Evolutionary conservation across 2,329 filamentous ascomycete genomes (phyloP).

Genomic region (Colletotrichum spinosum): DNA sequence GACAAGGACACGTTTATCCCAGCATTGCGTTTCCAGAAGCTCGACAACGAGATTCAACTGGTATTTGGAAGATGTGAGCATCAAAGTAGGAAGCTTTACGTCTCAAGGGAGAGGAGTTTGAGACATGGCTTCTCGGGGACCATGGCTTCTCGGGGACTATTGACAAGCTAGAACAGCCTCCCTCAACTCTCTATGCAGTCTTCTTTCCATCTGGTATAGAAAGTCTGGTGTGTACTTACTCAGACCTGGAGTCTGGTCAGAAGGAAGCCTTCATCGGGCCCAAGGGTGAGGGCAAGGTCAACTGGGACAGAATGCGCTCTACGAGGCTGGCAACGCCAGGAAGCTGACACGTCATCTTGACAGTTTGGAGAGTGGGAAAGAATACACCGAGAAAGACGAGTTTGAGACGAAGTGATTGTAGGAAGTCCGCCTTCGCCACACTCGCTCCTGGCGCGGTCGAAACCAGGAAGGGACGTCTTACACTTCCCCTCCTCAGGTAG

Average conservation of each 20-base stretch:
- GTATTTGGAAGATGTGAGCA: constrained; percentile 10
- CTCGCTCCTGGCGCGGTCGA: no score
- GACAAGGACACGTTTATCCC: constrained; percentile 61
- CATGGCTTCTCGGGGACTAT: background rate
- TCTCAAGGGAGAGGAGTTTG: constrained; percentile 41
- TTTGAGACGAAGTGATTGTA: constrained; percentile 45
- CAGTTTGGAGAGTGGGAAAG: background rate
- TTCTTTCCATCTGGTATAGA: constrained; percentile 58
- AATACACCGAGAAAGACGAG: constrained; percentile 35
- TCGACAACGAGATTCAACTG: constrained; percentile 46
- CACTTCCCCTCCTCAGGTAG: no score
- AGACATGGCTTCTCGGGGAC: constrained; percentile 37
- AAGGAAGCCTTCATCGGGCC: constrained; percentile 45
- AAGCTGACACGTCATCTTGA: constrained; percentile 48
- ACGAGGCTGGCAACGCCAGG: constrained; percentile 51
- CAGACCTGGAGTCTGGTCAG: constrained; percentile 55
- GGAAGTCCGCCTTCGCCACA: constrained; percentile 48
- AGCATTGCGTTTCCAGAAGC: constrained; percentile 50
- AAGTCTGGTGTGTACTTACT: constrained; percentile 54
- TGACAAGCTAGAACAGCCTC: background rate
- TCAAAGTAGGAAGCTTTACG: constrained; percentile 38
- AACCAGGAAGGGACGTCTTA: no score
- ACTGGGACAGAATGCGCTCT: constrained; percentile 51
- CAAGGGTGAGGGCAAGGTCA: constrained; percentile 42
- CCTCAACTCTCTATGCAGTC: constrained; percentile 40